These are phyloP conservation scores for Trebouxia sp. DNA, from an alignment of 139 green algal species.

Conservation along the genomic window DNA sequence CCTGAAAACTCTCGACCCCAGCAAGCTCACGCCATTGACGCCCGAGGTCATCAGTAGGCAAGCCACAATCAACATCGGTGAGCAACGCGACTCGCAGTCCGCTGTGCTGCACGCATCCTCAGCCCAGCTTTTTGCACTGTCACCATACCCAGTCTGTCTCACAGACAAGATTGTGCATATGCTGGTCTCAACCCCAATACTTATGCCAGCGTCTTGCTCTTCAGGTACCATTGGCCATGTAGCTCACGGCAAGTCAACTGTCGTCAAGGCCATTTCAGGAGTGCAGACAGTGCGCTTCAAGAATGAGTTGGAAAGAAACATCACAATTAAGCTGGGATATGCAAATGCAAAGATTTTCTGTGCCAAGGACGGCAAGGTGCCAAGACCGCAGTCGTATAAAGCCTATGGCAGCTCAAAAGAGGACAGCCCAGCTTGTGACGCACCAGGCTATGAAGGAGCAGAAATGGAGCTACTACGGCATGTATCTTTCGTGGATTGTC, in stretches of 20 bases:
- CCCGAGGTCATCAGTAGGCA: constrained; percentile 98
- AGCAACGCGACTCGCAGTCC: neutral
- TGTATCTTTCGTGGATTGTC: constrained; percentile 99
- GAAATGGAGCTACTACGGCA: constrained; percentile 95
- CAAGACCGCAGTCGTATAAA: constrained; percentile 12
- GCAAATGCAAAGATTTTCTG: constrained; percentile 99
- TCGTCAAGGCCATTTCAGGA: constrained; percentile 99
- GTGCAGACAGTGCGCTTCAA: constrained; percentile 99
- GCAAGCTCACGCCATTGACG: constrained; percentile 89
- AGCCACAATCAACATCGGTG: constrained; percentile 99
- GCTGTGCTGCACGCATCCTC: neutral
- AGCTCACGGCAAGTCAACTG: constrained; percentile 98
- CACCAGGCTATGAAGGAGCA: constrained; percentile 72
- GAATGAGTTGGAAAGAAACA: constrained; percentile 99
- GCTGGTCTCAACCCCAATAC: no score
- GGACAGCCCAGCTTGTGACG: constrained; percentile 79
- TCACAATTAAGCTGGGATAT: constrained; percentile 99
- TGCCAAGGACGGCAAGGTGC: constrained; percentile 65
- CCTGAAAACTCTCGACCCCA: constrained; percentile 82
- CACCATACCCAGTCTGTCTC: neutral
- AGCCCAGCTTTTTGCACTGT: neutral
- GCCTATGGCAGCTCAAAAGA: constrained; percentile 93
- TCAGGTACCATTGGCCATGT: constrained; percentile 99
- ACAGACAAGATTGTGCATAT: neutral
- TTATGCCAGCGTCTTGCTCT: neutral